A percentile compares a stretch with the other conserved stretches of the same genome.
phyloP scores from a whole-genome alignment of 2,329 filamentous ascomycete genomes.

The Parastagonospora nodorum region DNA sequence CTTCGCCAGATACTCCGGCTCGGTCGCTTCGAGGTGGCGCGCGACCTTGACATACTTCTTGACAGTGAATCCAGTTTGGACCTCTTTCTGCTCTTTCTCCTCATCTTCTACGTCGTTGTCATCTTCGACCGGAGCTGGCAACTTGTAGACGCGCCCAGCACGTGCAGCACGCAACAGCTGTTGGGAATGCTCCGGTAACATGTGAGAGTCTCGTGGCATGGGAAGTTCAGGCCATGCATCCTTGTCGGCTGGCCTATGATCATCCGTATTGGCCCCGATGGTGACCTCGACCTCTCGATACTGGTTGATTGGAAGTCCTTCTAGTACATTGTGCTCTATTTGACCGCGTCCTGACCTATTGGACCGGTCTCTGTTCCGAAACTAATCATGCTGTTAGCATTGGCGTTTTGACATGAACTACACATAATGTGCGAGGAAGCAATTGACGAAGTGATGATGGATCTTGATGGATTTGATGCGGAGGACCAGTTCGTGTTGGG shows the following conservation, averaged over 20 bases:
- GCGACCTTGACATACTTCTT: conserved; percentile 65
- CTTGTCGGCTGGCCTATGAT: conserved; percentile 65
- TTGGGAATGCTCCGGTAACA: conserved; percentile 79
- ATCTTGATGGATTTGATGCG: background rate
- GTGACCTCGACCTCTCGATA: conserved; percentile 75
- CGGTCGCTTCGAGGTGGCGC: conserved; percentile 61
- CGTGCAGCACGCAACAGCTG: conserved; percentile 81
- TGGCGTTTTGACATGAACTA: background rate
- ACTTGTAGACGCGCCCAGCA: conserved; percentile 76
- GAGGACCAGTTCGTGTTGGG: background rate
- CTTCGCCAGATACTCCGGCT: conserved; percentile 67
- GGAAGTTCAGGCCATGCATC: conserved; percentile 79
- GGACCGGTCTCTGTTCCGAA: conserved; percentile 61
- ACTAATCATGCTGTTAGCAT: conserved; percentile 48
- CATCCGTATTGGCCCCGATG: conserved; percentile 67
- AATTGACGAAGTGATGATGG: no score
- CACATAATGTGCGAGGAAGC: background rate
- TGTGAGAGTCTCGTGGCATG: conserved; percentile 84
- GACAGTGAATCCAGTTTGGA: conserved; percentile 58
- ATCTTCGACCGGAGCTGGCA: conserved; percentile 69
- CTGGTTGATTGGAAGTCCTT: conserved; percentile 86
- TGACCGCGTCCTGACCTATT: conserved; percentile 63
- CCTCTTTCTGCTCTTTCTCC: conserved; percentile 49
- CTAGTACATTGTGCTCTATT: conserved; percentile 68
- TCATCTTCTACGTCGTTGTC: conserved; percentile 57